Percentiles rank a stretch among this genome's conserved stretches.
phyloP scores from a whole-genome alignment of 352 stramenopile genomes.

The Pseudoperonospora humuli region DNA sequence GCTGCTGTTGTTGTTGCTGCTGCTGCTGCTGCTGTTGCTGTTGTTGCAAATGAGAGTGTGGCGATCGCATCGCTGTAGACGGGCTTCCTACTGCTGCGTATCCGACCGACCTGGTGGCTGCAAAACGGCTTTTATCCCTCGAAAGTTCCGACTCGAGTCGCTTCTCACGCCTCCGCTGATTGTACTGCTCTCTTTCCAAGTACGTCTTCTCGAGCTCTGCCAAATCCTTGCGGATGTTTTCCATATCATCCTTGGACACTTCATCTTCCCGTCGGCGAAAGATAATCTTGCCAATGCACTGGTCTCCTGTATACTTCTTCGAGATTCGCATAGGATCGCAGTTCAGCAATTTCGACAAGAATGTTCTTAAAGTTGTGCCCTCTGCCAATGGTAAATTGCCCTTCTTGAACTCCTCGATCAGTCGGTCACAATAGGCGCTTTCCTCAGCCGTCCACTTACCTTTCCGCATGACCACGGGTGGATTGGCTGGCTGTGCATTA shows the following conservation, averaged over 20 bases:
- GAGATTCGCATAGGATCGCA: constrained; percentile 99
- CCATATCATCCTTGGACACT: constrained; percentile 72
- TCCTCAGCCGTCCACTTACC: constrained; percentile 97
- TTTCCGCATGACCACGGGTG: constrained; percentile 61
- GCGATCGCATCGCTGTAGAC: constrained; percentile 10
- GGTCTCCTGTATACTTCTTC: constrained; percentile 98
- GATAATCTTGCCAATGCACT: constrained; percentile 96
- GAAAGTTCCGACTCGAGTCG: constrained; percentile 75
- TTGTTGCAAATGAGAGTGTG: constrained; percentile 12
- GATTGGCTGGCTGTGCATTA: constrained; percentile 2
- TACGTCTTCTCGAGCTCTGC: constrained; percentile 93
- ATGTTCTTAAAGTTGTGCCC: constrained; percentile 95
- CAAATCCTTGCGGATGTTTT: constrained; percentile 66
- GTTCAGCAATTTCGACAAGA: constrained; percentile 96
- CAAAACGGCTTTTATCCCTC: constrained; percentile 59
- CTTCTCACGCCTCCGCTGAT: constrained; percentile 87
- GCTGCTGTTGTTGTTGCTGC: constrained; percentile 1
- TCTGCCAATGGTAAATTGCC: constrained; percentile 95
- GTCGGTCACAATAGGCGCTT: constrained; percentile 94
- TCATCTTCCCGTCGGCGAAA: constrained; percentile 70
- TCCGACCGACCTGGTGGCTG: constrained; percentile 28
- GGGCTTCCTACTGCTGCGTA: constrained; percentile 17
- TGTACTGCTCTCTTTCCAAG: constrained; percentile 92
- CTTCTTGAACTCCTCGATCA: constrained; percentile 97
- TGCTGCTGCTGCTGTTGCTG: constrained; percentile 16